Evolutionary conservation across 1,139 yeast genomes (phyloP).

Genomic region (Yamadazyma diospyri): DNA sequence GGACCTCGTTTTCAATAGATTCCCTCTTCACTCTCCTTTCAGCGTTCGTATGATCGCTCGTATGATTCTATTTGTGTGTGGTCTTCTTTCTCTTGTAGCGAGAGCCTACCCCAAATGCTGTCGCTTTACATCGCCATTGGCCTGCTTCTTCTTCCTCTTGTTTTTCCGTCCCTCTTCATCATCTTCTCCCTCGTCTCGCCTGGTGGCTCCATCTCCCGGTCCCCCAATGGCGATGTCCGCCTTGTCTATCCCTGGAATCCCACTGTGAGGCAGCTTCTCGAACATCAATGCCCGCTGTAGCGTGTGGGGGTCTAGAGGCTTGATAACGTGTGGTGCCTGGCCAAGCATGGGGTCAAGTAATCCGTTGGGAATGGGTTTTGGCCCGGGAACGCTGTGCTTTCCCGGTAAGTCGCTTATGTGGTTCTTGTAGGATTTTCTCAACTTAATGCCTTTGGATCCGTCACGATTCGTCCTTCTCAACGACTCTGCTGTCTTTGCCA

Average conservation of each 20-base stretch:
- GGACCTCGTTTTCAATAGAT: no score
- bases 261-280: conserved; percentile 65
- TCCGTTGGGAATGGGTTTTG: conserved; percentile 52
- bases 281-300: conserved; percentile 54
- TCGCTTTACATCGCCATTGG: conserved; percentile 32
- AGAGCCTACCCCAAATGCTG: no score
- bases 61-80: no score
- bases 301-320: conserved; percentile 47
- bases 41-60: no score
- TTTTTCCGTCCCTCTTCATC: conserved; percentile 34
- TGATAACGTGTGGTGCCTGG: conserved; percentile 41
- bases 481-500: conserved; percentile 66
- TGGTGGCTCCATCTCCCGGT: conserved; percentile 40
- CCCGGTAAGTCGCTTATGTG: conserved; percentile 88
- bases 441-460: conserved; percentile 86
- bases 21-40: no score
- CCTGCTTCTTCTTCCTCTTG: conserved; percentile 31
- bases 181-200: conserved; percentile 42
- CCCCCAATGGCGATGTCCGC: conserved; percentile 65
- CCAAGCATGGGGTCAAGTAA: conserved; percentile 46
- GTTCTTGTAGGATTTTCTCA: conserved; percentile 89
- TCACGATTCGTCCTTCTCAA: conserved; percentile 87
- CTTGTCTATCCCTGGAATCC: conserved; percentile 77
- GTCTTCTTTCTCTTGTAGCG: no score
- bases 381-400: conserved; percentile 60